Evolutionary conservation across 176 grass and related monocot genomes (phyloP), one percentile per base, ranked within the genome.

Genomic region (Stipa capillata): DNA sequence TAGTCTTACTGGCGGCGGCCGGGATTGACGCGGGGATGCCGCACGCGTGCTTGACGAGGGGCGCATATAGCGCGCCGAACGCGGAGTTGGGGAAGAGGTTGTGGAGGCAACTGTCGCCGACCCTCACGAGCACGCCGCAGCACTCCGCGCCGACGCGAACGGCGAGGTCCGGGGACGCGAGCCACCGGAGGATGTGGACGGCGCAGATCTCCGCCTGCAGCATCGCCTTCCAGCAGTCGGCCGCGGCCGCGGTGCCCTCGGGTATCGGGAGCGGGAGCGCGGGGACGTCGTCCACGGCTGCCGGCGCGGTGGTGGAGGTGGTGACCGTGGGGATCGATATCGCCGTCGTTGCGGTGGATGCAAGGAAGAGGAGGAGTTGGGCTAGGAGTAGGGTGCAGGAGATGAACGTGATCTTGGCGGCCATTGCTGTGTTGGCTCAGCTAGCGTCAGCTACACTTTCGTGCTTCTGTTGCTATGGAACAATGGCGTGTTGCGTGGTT

Each of bases 191-290:
- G 73, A 84, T 15, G 39, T 77, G 62, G 15, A 31, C 72, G 29
- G 50, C 51, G 4, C 73, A 84, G 51, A 6, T 15, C 62, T 84
- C 62, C 3, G 29, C 73, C 8, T 11, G 39, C 8, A 25, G 28
- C 62, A 84, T 62, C 3, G 29, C 37, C 8, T 69, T 77, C 73
- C 52, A 45, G 62, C 82, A 84, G 6, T 18, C 73, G 7, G 70
- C 73, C 21, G 51, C 72, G 12, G 1, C 36, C 17, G 21, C 1
- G 14, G 4, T 24, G 8, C 27, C 40, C n/a, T n/a, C n/a, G 24
- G 9, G 54, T 37, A 61, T 12, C 21, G 58, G 11, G 35, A n/a
- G n/a, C n/a, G n/a, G 34, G 51, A 27, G 73, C 16, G 1, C 9
- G 15, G n/a, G 12, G 6, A 11, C 53, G 7, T 16, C 35, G 52